These are phyloP conservation scores for Phaeophleospora eucalypticola DNA, from an alignment of 2,329 filamentous ascomycete genomes.

Conservation along the genomic window DNA sequence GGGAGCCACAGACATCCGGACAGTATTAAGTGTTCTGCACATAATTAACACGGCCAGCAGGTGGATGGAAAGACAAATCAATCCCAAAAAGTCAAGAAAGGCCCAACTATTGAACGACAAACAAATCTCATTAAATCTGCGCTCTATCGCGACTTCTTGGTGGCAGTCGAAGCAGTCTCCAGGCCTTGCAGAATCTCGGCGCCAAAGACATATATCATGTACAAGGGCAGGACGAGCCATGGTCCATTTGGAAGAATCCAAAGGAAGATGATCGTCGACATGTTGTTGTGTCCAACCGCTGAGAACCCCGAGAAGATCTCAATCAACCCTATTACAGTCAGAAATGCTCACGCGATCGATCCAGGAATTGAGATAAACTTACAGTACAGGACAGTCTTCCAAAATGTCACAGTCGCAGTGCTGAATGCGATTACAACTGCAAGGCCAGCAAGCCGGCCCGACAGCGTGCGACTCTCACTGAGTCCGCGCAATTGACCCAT, in stretches of 20 bases:
- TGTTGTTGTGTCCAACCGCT: conserved; percentile 60
- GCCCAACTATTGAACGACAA: no score
- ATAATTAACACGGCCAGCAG: no score
- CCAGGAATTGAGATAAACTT: conserved; percentile 10
- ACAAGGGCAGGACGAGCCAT: conserved; percentile 61
- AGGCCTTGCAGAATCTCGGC: conserved; percentile 59
- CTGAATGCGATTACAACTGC: conserved; percentile 58
- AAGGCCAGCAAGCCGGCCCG: conserved; percentile 49
- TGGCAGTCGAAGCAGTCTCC: conserved; percentile 39
- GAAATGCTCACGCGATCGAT: neutral
- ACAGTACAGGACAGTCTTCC: conserved; percentile 65
- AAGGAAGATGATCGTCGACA: conserved; percentile 49
- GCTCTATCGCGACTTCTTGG: conserved; percentile 25
- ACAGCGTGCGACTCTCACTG: conserved; percentile 48
- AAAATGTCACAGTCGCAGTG: conserved; percentile 59
- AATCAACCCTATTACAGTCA: conserved; percentile 49
- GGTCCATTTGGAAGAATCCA: conserved; percentile 65
- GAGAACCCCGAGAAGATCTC: conserved; percentile 59
- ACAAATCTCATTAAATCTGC: no score
- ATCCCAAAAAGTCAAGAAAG: no score
- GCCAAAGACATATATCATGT: conserved; percentile 59
- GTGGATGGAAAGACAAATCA: no score
- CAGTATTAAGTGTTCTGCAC: no score
- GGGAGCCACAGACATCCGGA: no score
- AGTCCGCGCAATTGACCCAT: conserved; percentile 46